Evolutionary conservation across 768 basidiomycete genomes (phyloP).

Genomic region (Lyophyllum shimeji): DNA sequence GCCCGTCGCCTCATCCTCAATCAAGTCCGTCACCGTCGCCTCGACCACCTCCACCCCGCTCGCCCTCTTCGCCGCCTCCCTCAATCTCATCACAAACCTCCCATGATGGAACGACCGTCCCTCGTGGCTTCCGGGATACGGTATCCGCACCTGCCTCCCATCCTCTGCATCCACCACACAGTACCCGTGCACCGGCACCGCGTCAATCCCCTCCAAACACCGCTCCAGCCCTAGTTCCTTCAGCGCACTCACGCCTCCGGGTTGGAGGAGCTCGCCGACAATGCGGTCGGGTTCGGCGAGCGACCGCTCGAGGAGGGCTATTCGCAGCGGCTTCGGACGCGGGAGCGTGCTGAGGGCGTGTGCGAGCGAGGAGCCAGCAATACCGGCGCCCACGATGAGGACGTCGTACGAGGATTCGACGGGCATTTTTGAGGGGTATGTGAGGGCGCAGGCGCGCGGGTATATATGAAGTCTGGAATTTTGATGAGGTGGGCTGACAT

Average conservation of each 20-base stretch:
- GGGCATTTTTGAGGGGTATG: neutral
- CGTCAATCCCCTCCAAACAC: constrained; percentile 86
- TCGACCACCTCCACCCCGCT: constrained; percentile 78
- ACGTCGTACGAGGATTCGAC: constrained; percentile 60
- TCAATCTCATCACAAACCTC: constrained; percentile 76
- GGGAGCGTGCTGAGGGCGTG: constrained; percentile 72
- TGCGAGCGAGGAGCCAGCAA: constrained; percentile 87
- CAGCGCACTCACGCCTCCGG: constrained; percentile 81
- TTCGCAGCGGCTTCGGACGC: constrained; percentile 59
- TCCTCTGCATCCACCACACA: constrained; percentile 72
- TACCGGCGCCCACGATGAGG: constrained; percentile 89
- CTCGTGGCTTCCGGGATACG: constrained; percentile 73
- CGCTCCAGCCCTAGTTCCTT: constrained; percentile 72
- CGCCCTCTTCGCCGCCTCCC: constrained; percentile 61
- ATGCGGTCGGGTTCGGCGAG: constrained; percentile 93
- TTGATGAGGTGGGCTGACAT: constrained; percentile 1
- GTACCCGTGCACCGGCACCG: constrained; percentile 82
- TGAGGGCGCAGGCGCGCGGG: neutral
- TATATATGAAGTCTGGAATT: neutral
- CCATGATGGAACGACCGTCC: constrained; percentile 96
- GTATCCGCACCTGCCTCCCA: constrained; percentile 78
- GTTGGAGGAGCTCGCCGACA: constrained; percentile 95
- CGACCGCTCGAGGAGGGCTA: constrained; percentile 89
- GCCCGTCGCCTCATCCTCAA: constrained; percentile 50
- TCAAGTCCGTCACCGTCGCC: constrained; percentile 76